phyloP scores from a whole-genome alignment of 768 basidiomycete genomes.

The Naganishia friedmannii region DNA sequence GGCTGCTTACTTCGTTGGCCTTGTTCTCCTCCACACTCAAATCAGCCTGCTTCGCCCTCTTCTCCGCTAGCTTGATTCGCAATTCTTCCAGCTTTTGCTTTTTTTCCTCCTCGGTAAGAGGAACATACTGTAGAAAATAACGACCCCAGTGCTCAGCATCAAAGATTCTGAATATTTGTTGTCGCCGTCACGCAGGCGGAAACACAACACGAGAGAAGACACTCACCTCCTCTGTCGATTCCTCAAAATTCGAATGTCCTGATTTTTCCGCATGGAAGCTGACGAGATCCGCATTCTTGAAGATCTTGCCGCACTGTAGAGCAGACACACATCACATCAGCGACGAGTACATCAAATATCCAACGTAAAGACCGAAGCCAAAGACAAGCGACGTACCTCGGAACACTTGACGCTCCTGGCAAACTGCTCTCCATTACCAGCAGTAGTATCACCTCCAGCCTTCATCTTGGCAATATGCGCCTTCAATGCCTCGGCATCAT shows the following conservation, averaged over 20 bases:
- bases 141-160: no score
- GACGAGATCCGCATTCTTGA: constrained; percentile 79
- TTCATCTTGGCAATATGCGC: constrained; percentile 53
- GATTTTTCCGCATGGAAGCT: constrained; percentile 92
- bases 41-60: constrained; percentile 68
- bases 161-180: no score
- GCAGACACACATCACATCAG: constrained; percentile 7
- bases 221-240: constrained; percentile 83
- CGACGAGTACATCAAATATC: constrained; percentile 2
- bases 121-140: constrained; percentile 92
- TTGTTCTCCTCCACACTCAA: constrained; percentile 68
- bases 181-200: no score
- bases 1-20: constrained; percentile 45
- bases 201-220: neutral
- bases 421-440: constrained; percentile 18
- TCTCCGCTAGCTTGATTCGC: constrained; percentile 71
- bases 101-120: constrained; percentile 92
- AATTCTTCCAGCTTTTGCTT: constrained; percentile 74
- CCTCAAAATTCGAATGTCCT: constrained; percentile 93
- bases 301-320: constrained; percentile 76
- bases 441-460: constrained; percentile 51
- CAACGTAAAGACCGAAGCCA: neutral
- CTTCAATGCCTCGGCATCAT: constrained; percentile 57
- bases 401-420: constrained; percentile 37
- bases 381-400: constrained; percentile 29